Evolutionary conservation across 75 land plant genomes (phyloP), one percentile per base, ranked within the genome.

Genomic region (Pseudotsuga menziesii): DNA sequence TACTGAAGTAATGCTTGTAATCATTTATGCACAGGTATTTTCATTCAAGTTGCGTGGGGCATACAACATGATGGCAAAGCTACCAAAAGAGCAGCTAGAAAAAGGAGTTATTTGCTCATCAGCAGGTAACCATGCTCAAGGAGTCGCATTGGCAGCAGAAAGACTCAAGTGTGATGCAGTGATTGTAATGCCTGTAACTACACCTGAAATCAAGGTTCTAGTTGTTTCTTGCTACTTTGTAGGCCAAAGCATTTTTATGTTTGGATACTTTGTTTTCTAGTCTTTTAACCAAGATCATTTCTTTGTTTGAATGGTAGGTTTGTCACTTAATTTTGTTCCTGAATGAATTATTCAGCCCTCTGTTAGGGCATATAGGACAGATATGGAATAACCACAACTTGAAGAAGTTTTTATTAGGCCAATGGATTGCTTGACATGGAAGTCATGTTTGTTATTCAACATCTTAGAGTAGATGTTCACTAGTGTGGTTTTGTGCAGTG

Each of bases 61-160:
- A 5, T 87, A 85, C 73, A 87, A 87, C 61, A 87, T 87, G 89
- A 87, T 87, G 89, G 89, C 83, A 61, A 76, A 76, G 75, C 84
- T 87, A 23, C 76, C 89, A 58, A 77, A 66, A 29, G 89, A 78
- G 35, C 83, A 76, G 59, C 60, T 87, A 57, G 63, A 60, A 22
- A 87, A 58, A 74, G 89, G 89, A 44, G 89, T 87, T 44, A 85
- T 87, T 25, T 85, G 88, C 62, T 87, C 89, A 54, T 87, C 89
- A 27, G 89, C 89, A 44, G 89, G 89, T 44, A 87, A 87, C 72
- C 89, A 87, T 78, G 89, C 89, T 26, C 89, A 87, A 76, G 89
- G 89, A 26, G 89, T 87, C 62, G 89, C 89, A 19, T 62, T 87
- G 75, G 83, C 89, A 67, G 89, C 89, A 56, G 79, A 79, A 44